These are phyloP conservation scores for Ophiostoma montium DNA, from an alignment of 2,329 filamentous ascomycete genomes.

Conservation along the genomic window DNA sequence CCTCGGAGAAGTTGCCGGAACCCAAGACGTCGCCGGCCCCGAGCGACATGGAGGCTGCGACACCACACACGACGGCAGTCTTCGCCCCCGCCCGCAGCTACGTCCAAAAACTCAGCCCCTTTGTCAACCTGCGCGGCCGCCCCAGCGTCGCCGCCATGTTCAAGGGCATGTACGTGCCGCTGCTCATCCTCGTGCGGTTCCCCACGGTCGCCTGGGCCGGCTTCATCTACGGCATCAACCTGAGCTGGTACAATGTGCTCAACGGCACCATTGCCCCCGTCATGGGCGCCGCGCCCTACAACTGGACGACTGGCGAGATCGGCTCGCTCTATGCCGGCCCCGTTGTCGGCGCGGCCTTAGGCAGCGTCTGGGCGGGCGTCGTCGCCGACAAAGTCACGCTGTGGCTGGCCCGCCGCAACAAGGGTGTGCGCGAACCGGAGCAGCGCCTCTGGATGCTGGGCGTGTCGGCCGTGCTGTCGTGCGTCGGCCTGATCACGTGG, in stretches of 20 bases:
- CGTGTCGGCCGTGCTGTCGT: slow-evolving; percentile 15
- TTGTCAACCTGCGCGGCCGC: slow-evolving; percentile 11
- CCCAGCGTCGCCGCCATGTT: slow-evolving; percentile 15
- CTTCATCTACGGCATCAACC: slow-evolving; percentile 17
- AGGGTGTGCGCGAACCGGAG: slow-evolving; percentile 23
- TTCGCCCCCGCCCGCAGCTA: not conserved
- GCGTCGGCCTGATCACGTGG: slow-evolving; percentile 30
- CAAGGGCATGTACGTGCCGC: not conserved
- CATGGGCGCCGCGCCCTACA: slow-evolving; percentile 14
- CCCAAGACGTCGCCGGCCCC: not conserved
- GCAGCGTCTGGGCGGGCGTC: slow-evolving; percentile 13
- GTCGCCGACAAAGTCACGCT: slow-evolving; percentile 14
- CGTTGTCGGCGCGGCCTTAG: slow-evolving; percentile 14
- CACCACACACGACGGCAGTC: not conserved
- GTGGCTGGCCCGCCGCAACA: slow-evolving; percentile 26
- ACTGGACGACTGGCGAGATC: slow-evolving; percentile 13
- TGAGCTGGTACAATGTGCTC: slow-evolving; percentile 18
- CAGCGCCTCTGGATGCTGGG: slow-evolving; percentile 18
- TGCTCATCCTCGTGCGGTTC: slow-evolving; percentile 8
- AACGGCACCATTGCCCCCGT: slow-evolving; percentile 15
- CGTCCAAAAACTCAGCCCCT: slow-evolving; percentile 1
- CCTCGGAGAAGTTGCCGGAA: not conserved
- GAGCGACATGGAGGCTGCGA: not conserved
- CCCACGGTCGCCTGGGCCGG: slow-evolving; percentile 12
- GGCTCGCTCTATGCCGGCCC: slow-evolving; percentile 14